These are phyloP conservation scores for Penicillium fuscoglaucum DNA, from an alignment of 2,329 filamentous ascomycete genomes.

Conservation along the genomic window DNA sequence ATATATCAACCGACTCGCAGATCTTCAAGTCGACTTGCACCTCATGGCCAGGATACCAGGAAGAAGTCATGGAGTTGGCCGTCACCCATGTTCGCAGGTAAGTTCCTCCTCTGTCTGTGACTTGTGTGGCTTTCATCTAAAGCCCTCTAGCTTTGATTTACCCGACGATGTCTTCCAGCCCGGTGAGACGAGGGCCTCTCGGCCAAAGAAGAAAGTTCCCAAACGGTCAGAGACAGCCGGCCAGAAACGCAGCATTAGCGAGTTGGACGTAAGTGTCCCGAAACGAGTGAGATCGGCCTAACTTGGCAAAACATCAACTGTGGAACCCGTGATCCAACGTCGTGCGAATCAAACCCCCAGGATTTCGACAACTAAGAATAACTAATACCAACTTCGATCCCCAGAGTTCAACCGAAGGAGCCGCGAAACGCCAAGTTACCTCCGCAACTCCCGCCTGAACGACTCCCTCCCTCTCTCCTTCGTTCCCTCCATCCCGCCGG, in stretches of 20 bases:
- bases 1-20: constrained; percentile 71
- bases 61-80: constrained; percentile 73
- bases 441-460: constrained; percentile 37
- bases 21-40: constrained; percentile 84
- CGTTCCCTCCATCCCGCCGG: constrained; percentile 23
- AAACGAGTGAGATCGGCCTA: constrained; percentile 28
- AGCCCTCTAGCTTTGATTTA: constrained; percentile 68
- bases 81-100: constrained; percentile 87
- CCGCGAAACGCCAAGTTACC: constrained; percentile 38
- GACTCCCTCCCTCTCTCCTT: neutral
- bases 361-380: constrained; percentile 26
- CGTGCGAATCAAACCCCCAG: constrained; percentile 17
- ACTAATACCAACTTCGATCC: constrained; percentile 34
- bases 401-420: constrained; percentile 32
- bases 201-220: constrained; percentile 55
- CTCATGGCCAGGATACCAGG: constrained; percentile 72
- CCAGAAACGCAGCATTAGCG: constrained; percentile 43
- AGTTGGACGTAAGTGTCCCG: constrained; percentile 46
- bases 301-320: constrained; percentile 25
- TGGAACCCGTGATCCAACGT: constrained; percentile 24
- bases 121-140: constrained; percentile 19
- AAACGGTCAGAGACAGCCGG: constrained; percentile 37
- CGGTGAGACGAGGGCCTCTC: constrained; percentile 70
- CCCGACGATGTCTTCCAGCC: constrained; percentile 84
- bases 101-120: constrained; percentile 36